phyloP scores from a whole-genome alignment of 805 yeast species.

The Schwanniomyces occidentalis region DNA sequence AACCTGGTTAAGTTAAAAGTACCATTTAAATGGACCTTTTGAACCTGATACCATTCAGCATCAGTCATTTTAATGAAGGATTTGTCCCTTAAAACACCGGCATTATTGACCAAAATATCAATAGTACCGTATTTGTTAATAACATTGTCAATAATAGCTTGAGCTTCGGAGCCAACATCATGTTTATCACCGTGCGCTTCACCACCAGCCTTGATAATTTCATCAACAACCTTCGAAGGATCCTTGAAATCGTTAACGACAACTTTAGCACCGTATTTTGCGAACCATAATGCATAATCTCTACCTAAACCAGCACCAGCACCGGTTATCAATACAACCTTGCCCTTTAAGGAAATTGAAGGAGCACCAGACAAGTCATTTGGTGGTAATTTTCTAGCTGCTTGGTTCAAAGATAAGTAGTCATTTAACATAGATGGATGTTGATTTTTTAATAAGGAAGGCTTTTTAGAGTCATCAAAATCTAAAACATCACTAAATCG shows the following conservation, averaged over 20 bases:
- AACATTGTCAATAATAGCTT: conserved; percentile 75
- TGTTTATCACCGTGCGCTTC: conserved; percentile 81
- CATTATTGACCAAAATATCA: conserved; percentile 86
- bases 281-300: conserved; percentile 82
- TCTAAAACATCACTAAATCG: conserved; percentile 63
- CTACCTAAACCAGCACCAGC: conserved; percentile 94
- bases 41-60: conserved; percentile 78
- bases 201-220: conserved; percentile 71
- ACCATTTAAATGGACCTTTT: conserved; percentile 80
- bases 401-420: conserved; percentile 59
- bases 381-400: conserved; percentile 50
- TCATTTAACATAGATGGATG: conserved; percentile 76
- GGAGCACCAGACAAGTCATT: conserved; percentile 46
- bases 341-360: conserved; percentile 63
- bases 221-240: conserved; percentile 71
- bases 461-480: conserved; percentile 59
- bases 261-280: conserved; percentile 90
- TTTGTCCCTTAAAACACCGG: conserved; percentile 90
- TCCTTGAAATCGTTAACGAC: conserved; percentile 88
- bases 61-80: conserved; percentile 84
- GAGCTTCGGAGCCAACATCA: conserved; percentile 77
- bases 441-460: conserved; percentile 49
- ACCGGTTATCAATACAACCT: conserved; percentile 91
- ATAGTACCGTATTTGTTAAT: conserved; percentile 75
- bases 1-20: conserved; percentile 80